Evolutionary conservation across 179 eudicot species (phyloP).

Genomic region (Beta macrorhiza): DNA sequence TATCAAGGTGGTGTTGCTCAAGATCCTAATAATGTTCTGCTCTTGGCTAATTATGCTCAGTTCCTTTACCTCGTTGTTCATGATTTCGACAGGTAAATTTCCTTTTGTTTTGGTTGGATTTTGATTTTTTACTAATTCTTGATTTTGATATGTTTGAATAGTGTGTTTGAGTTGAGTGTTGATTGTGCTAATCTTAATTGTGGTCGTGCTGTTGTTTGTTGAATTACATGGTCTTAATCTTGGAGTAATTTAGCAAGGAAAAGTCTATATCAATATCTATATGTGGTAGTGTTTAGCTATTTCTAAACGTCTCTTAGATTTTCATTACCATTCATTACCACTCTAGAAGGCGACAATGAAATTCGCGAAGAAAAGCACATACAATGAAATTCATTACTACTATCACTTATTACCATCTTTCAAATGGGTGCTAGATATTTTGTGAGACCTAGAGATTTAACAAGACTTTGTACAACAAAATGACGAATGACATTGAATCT

Average conservation of each 20-base stretch:
- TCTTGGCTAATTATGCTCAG: constrained; percentile 85
- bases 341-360: too few relatives aligned
- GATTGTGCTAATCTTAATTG: not conserved
- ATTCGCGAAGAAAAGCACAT: too few relatives aligned
- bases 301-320: too few relatives aligned
- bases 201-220: constrained; percentile 11
- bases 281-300: too few relatives aligned
- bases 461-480: too few relatives aligned
- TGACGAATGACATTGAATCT: not conserved
- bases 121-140: not conserved
- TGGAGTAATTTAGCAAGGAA: too few relatives aligned
- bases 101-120: not conserved
- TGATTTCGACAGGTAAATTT: constrained; percentile 65
- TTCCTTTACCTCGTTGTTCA: constrained; percentile 73
- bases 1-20: constrained; percentile 54
- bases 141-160: constrained; percentile 3
- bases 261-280: too few relatives aligned
- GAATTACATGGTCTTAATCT: not conserved
- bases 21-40: constrained; percentile 64
- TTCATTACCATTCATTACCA: too few relatives aligned
- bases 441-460: too few relatives aligned
- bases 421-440: too few relatives aligned
- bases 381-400: too few relatives aligned
- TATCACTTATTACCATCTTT: too few relatives aligned
- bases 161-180: not conserved